Percentiles rank a stretch among this genome's conserved stretches.
Evolutionary conservation across 1,284 basidiomycete species (phyloP).

Genomic region (Marasmius tenuissimus): DNA sequence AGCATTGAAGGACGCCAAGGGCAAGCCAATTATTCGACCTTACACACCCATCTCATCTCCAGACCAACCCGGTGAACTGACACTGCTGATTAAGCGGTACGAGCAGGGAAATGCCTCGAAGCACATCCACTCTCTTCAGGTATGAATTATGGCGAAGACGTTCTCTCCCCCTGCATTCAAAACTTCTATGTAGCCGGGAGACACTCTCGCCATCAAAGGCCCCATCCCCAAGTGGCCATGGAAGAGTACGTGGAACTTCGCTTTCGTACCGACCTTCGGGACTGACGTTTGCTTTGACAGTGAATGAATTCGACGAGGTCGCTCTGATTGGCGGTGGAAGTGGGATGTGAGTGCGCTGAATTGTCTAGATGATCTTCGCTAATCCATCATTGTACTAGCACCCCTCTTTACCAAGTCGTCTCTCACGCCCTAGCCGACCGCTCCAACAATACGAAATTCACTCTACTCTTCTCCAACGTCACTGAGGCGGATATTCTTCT

Average conservation of each 20-base stretch:
- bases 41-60: slow-evolving; percentile 84
- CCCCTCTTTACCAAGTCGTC: slow-evolving; percentile 78
- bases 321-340: slow-evolving; percentile 89
- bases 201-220: slow-evolving; percentile 87
- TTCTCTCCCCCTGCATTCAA: too few species aligned
- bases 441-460: slow-evolving; percentile 93
- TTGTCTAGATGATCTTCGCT: neutral
- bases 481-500: slow-evolving; percentile 91
- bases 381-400: slow-evolving; percentile 39
- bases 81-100: slow-evolving; percentile 87
- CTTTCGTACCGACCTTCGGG: neutral
- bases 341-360: slow-evolving; percentile 62
- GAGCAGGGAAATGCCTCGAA: slow-evolving; percentile 81
- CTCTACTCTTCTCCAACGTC: slow-evolving; percentile 88
- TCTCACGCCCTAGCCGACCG: slow-evolving; percentile 71
- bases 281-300: slow-evolving; percentile 33
- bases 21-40: slow-evolving; percentile 86
- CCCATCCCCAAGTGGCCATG: slow-evolving; percentile 85
- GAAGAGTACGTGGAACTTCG: slow-evolving; percentile 49
- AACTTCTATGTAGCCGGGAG: slow-evolving; percentile 64
- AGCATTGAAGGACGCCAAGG: slow-evolving; percentile 74
- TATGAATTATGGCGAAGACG: slow-evolving; percentile 15
- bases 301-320: slow-evolving; percentile 84
- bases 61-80: slow-evolving; percentile 73
- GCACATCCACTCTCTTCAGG: slow-evolving; percentile 63